phyloP scores from a whole-genome alignment of 2,329 filamentous ascomycete genomes.

The Aspergillus fructus region DNA sequence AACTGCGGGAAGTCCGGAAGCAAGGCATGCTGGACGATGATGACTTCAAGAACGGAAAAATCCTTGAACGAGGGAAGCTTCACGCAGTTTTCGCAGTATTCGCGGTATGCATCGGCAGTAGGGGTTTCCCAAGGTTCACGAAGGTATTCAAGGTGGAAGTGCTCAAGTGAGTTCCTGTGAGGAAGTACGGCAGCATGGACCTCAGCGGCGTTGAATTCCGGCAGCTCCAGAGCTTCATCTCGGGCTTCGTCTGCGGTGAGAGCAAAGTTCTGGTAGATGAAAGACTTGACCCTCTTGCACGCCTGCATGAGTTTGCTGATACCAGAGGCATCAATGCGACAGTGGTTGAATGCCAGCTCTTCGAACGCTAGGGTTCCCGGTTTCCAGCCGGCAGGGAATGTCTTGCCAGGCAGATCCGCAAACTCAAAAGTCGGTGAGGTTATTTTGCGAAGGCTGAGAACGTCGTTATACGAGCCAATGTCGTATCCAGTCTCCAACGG shows the following conservation, averaged over 20 bases:
- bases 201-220: slow-evolving; percentile 18
- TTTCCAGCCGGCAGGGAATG: slow-evolving; percentile 13
- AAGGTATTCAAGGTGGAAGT: slow-evolving; percentile 15
- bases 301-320: slow-evolving; percentile 14
- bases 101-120: slow-evolving; percentile 5
- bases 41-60: slow-evolving; percentile 18
- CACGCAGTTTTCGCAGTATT: background rate
- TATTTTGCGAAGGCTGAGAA: slow-evolving; percentile 14
- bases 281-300: slow-evolving; percentile 15
- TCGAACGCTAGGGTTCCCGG: slow-evolving; percentile 8
- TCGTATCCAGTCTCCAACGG: slow-evolving; percentile 1
- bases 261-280: slow-evolving; percentile 17
- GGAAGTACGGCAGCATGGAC: slow-evolving; percentile 15
- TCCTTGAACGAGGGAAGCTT: slow-evolving; percentile 22
- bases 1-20: slow-evolving; percentile 24
- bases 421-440: slow-evolving; percentile 9
- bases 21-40: slow-evolving; percentile 19
- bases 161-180: slow-evolving; percentile 22
- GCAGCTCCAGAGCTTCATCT: background rate
- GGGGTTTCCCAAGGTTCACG: background rate
- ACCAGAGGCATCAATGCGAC: slow-evolving; percentile 10
- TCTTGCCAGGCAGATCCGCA: slow-evolving; percentile 14
- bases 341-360: slow-evolving; percentile 11
- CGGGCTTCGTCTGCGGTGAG: background rate
- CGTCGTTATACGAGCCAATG: slow-evolving; percentile 11